Base-by-base conservation (phyloP, 2,329 filamentous ascomycete species). In the Hymenoscyphus scutula region DNA sequence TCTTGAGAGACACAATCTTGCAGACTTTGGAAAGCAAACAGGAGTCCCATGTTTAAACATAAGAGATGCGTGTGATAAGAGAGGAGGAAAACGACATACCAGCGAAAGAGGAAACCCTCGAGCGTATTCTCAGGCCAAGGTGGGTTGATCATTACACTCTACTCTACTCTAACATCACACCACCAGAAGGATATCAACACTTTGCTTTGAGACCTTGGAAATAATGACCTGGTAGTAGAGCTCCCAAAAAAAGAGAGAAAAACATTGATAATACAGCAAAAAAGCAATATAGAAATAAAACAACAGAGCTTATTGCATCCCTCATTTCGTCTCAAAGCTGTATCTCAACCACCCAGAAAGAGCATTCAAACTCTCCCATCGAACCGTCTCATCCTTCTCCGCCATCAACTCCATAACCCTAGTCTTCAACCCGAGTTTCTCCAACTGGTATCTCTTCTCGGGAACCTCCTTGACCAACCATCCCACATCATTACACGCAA, bases 341-440 rank as follows among this genome's bases (percentile, higher is more conserved):
- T 91, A 91, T 70, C 87, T 82, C 75, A 91, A 76, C 87, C 89
- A 91, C 75, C 89, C 89, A 23, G 89, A 88, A 27, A 91, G 86
- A 34, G 89, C 88, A 70, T 86, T 84, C 77, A 91, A 76, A 74
- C 86, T 89, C 77, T 91, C 89, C 87, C 88, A 91, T 70, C 89
- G 78, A 25, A 91, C 88, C 51, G 80, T 81, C 76, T 91, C 88
- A 71, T 91, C 87, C 65, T 82, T 80, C 73, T 90, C 86, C 62
- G 82, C 81, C 89, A 91, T 91, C 69, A 91, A 74, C 72, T 86
- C 86, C 87, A 91, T 90, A 48, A 91, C 85, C 63, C 87, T 79
- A 3, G 80, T 80, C 78, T 91, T 91, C 66, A 91, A 73, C 0
- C 87, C 87, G 56, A 89, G 69, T 74, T 84, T 88, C 76, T 91